phyloP scores from a whole-genome alignment of 2,329 filamentous ascomycete species.

The Phyllachora maydis region DNA sequence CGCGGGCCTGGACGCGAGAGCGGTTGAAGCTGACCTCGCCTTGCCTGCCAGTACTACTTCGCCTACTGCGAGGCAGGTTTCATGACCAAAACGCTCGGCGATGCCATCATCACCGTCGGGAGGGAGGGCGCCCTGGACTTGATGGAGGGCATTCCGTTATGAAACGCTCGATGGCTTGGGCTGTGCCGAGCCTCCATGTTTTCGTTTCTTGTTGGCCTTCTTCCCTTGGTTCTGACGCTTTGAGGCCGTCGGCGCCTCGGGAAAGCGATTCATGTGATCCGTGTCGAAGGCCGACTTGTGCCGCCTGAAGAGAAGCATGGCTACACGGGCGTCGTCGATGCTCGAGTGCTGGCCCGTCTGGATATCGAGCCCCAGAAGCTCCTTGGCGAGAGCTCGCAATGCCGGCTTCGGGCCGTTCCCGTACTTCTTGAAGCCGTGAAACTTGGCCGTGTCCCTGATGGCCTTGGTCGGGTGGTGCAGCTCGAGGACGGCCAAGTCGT shows the following conservation, averaged over 20 bases:
- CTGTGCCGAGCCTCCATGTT: no score
- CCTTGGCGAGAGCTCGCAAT: conserved; percentile 33
- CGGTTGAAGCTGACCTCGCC: conserved; percentile 3
- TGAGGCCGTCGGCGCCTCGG: conserved; percentile 13
- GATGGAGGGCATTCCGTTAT: conserved; percentile 50
- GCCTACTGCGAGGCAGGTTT: conserved; percentile 58
- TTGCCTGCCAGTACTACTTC: conserved; percentile 41
- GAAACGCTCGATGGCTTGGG: no score
- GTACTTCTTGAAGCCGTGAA: conserved; percentile 52
- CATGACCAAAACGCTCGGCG: conserved; percentile 48
- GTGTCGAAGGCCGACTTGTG: conserved; percentile 73
- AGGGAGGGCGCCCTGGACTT: conserved; percentile 43
- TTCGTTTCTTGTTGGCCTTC: conserved; percentile 18
- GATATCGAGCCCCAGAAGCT: conserved; percentile 39
- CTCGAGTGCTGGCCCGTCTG: conserved; percentile 45
- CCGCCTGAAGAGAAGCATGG: conserved; percentile 73
- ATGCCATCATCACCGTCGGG: conserved; percentile 51
- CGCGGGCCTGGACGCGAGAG: background rate
- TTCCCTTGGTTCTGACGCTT: conserved; percentile 17
- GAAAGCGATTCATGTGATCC: conserved; percentile 52
- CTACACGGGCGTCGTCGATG: conserved; percentile 63
- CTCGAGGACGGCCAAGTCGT: conserved; percentile 57
- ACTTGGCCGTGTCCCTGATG: conserved; percentile 68
- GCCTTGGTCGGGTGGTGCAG: conserved; percentile 61
- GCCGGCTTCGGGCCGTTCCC: conserved; percentile 47